A percentile compares a stretch with the other conserved stretches of the same genome.
These are phyloP conservation scores for Pseudogymnoascus sp. DNA, from an alignment of 2,329 filamentous ascomycete species.

Conservation along the genomic window DNA sequence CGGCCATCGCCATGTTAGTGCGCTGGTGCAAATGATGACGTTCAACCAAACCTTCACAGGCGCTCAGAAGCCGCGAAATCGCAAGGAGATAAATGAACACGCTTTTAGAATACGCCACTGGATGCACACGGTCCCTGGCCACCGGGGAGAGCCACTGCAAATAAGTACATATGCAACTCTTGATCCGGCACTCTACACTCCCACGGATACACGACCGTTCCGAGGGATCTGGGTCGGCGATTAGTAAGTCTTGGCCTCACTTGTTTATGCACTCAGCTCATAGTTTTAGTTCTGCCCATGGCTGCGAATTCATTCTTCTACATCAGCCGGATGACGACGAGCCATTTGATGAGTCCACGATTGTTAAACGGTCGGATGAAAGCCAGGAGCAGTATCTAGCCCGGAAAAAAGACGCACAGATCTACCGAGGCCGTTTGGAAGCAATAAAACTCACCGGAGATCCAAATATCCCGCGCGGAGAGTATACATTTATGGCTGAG, in stretches of 20 bases:
- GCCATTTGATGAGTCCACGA: slow-evolving; percentile 30
- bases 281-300: slow-evolving; percentile 76
- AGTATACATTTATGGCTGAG: slow-evolving; percentile 70
- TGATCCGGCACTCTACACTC: slow-evolving; percentile 65
- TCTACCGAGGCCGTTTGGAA: slow-evolving; percentile 61
- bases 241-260: background rate
- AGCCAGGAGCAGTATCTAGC: slow-evolving; percentile 37
- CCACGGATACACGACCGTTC: slow-evolving; percentile 71
- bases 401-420: slow-evolving; percentile 37
- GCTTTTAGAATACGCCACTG: slow-evolving; percentile 69
- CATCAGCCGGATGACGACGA: slow-evolving; percentile 58
- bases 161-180: slow-evolving; percentile 62
- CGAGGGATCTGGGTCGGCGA: slow-evolving; percentile 76
- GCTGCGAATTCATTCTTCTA: slow-evolving; percentile 79
- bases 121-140: slow-evolving; percentile 53
- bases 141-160: slow-evolving; percentile 41
- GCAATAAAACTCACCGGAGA: slow-evolving; percentile 91
- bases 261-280: background rate
- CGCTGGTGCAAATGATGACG: background rate
- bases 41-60: background rate
- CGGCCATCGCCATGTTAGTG: slow-evolving; percentile 24
- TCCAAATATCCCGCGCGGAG: slow-evolving; percentile 77
- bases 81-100: slow-evolving; percentile 55
- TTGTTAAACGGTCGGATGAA: slow-evolving; percentile 35
- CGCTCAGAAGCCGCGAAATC: slow-evolving; percentile 37